phyloP scores from a whole-genome alignment of 2,329 filamentous ascomycete genomes.

The Verticillium dahliae region DNA sequence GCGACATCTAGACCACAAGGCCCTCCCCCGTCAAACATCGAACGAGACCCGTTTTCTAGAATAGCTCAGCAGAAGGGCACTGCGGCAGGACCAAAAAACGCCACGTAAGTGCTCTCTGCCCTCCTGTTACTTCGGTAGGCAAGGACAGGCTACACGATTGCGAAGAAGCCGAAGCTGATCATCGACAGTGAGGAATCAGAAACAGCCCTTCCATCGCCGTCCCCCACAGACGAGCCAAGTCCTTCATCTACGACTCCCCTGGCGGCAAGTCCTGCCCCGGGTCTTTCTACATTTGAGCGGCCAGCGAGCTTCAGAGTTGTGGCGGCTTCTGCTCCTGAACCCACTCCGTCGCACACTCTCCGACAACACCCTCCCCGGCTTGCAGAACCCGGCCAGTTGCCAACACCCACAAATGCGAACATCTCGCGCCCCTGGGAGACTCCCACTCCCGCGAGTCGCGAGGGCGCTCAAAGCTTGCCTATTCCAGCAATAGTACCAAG shows the following conservation, averaged over 20 bases:
- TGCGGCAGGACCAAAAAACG: background rate
- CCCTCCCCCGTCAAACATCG: background rate
- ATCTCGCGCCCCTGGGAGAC: background rate
- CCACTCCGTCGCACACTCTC: background rate
- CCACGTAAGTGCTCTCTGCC: background rate
- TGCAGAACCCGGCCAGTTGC: background rate
- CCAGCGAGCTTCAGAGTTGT: background rate
- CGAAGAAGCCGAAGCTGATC: too few relatives aligned
- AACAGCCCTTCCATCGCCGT: slow-evolving; percentile 52
- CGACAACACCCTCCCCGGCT: background rate
- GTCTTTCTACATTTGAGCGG: background rate
- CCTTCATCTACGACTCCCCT: slow-evolving; percentile 21
- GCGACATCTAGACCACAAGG: background rate
- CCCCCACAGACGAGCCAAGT: slow-evolving; percentile 55
- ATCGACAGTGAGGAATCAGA: slow-evolving; percentile 3
- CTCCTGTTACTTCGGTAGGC: background rate
- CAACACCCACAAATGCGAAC: background rate
- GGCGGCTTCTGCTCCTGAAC: background rate
- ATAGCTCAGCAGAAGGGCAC: background rate
- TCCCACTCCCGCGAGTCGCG: background rate
- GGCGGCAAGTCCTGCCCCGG: background rate
- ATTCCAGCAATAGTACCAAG: background rate
- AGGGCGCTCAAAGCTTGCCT: background rate
- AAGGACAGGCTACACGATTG: background rate
- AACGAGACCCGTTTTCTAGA: background rate